Evolutionary conservation across 2,329 filamentous ascomycete species (phyloP).

Genomic region (Mycogone perniciosa): DNA sequence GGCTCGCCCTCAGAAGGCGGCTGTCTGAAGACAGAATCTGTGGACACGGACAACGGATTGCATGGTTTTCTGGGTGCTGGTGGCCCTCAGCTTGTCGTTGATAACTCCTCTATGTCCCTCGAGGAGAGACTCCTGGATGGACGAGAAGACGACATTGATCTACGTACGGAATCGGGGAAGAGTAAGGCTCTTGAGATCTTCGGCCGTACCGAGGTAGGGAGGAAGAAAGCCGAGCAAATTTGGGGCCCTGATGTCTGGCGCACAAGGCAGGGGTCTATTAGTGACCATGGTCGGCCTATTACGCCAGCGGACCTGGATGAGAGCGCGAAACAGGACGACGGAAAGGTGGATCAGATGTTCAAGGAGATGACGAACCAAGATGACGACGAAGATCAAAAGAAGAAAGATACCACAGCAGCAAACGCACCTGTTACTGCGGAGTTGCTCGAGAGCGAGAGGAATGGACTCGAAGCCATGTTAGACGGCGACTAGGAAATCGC

Average conservation of each 20-base stretch:
- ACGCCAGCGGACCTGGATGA: conserved; percentile 24
- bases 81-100: conserved; percentile 37
- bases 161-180: conserved; percentile 41
- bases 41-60: conserved; percentile 35
- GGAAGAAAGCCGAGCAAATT: conserved; percentile 44
- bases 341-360: conserved; percentile 50
- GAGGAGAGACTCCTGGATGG: conserved; percentile 47
- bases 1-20: conserved; percentile 22
- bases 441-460: conserved; percentile 39
- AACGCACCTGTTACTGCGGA: conserved; percentile 34
- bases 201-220: conserved; percentile 42
- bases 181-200: conserved; percentile 48
- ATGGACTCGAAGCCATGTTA: conserved; percentile 40
- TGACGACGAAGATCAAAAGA: conserved; percentile 40
- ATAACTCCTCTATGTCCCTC: conserved; percentile 36
- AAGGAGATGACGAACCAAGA: conserved; percentile 49
- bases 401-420: conserved; percentile 22
- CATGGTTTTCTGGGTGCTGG: conserved; percentile 39
- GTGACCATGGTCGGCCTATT: conserved; percentile 21
- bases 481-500: conserved; percentile 32
- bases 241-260: conserved; percentile 47
- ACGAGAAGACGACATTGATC: conserved; percentile 39
- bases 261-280: conserved; percentile 23
- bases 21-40: conserved; percentile 29
- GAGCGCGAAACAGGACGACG: conserved; percentile 35